Percentiles rank a stretch among this genome's conserved stretches.
Evolutionary conservation across 495 filamentous ascomycete species (phyloP).

Genomic region (Chaetomium tenue): DNA sequence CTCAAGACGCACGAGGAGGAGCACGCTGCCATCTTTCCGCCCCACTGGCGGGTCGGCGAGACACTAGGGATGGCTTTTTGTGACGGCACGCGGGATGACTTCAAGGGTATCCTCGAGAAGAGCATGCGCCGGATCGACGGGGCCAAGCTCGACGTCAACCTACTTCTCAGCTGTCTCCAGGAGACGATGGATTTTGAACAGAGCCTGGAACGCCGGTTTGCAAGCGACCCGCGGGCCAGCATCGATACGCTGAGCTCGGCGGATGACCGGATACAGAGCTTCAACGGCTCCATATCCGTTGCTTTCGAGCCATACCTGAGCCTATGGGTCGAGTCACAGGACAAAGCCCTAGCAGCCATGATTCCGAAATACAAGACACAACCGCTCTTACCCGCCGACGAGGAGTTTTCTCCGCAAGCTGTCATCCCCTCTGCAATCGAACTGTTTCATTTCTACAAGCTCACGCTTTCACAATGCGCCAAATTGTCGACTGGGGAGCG

Average conservation of each 20-base stretch:
- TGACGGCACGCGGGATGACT: slow-evolving; percentile 92
- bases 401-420: slow-evolving; percentile 87
- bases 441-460: slow-evolving; percentile 93
- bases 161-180: slow-evolving; percentile 87
- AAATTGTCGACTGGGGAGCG: slow-evolving; percentile 89
- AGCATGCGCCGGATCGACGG: slow-evolving; percentile 77
- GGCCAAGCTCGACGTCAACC: slow-evolving; percentile 82
- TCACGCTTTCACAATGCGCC: slow-evolving; percentile 87
- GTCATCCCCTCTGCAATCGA: slow-evolving; percentile 93
- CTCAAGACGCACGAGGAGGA: slow-evolving; percentile 95
- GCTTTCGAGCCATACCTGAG: slow-evolving; percentile 97
- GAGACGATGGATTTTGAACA: slow-evolving; percentile 98
- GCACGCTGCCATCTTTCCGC: slow-evolving; percentile 83
- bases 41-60: slow-evolving; percentile 86
- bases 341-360: slow-evolving; percentile 79
- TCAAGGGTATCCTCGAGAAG: slow-evolving; percentile 84
- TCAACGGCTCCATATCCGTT: slow-evolving; percentile 91
- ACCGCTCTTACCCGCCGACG: slow-evolving; percentile 74
- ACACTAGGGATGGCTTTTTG: slow-evolving; percentile 89
- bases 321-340: slow-evolving; percentile 95
- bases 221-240: slow-evolving; percentile 72
- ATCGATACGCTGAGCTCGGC: slow-evolving; percentile 85
- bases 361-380: slow-evolving; percentile 88
- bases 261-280: slow-evolving; percentile 73
- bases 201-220: slow-evolving; percentile 79